Evolutionary conservation across 2,329 filamentous ascomycete species (phyloP).

Genomic region (Coniochaeta ligniaria): DNA sequence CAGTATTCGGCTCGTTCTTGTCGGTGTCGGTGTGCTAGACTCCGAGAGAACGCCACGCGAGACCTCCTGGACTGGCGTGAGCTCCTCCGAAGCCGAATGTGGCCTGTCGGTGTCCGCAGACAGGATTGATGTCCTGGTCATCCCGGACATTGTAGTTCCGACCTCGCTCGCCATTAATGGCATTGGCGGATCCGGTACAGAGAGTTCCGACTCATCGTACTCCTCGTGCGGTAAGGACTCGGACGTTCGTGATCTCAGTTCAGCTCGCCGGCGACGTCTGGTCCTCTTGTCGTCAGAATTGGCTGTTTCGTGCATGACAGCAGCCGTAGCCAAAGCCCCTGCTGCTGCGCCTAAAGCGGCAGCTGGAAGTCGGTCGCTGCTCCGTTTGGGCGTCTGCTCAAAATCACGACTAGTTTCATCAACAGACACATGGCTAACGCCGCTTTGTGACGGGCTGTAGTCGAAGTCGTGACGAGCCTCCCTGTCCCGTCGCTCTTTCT

Average conservation of each 20-base stretch:
- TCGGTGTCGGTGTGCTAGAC: constrained; percentile 57
- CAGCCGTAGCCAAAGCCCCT: constrained; percentile 23
- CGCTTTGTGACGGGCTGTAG: constrained; percentile 38
- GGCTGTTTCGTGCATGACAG: constrained; percentile 25
- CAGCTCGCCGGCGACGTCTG: constrained; percentile 44
- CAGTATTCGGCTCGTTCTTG: constrained; percentile 39
- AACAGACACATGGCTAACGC: constrained; percentile 33
- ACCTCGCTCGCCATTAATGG: constrained; percentile 75
- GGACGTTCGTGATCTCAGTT: constrained; percentile 38
- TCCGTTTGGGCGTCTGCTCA: constrained; percentile 38
- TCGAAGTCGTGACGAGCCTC: constrained; percentile 50
- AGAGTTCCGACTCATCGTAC: constrained; percentile 42
- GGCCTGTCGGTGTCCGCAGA: constrained; percentile 73
- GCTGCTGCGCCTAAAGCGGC: constrained; percentile 35
- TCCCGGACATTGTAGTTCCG: constrained; percentile 61
- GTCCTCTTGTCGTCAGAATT: constrained; percentile 44
- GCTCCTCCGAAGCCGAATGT: constrained; percentile 58
- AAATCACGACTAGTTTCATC: constrained; percentile 20
- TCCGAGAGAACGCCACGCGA: constrained; percentile 53
- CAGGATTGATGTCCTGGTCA: constrained; percentile 81
- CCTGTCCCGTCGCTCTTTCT: constrained; percentile 39
- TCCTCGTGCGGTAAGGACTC: constrained; percentile 39
- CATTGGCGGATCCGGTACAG: constrained; percentile 64
- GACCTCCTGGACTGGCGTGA: constrained; percentile 56
- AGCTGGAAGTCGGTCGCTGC: constrained; percentile 34